Conservation (phyloP, 352 stramenopile genomes). For the Globisporangium canariense region DNA sequence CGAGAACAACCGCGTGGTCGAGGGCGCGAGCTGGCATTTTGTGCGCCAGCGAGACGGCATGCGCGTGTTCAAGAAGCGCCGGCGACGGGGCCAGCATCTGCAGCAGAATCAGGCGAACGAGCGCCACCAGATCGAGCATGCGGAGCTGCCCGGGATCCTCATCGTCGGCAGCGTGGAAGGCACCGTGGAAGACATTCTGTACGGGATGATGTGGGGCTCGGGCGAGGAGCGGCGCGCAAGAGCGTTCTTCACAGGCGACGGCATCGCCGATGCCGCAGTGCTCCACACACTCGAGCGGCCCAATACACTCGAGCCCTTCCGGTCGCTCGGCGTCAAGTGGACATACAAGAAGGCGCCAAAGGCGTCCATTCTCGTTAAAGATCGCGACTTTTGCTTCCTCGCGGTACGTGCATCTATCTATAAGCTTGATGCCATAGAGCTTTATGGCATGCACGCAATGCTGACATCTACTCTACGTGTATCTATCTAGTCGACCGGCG, state of each 20-base stretch:
- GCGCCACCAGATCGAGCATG: slow-evolving; percentile 11
- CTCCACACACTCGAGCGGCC: slow-evolving; percentile 36
- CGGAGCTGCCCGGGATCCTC: slow-evolving; percentile 29
- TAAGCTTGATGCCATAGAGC: no score
- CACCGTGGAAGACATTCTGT: slow-evolving; percentile 41
- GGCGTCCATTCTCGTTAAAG: neutral
- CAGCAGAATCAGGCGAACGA: slow-evolving; percentile 11
- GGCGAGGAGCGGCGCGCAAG: slow-evolving; percentile 26
- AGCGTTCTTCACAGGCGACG: slow-evolving; percentile 35
- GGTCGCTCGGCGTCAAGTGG: slow-evolving; percentile 39
- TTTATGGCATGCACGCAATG: no score
- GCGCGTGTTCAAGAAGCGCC: slow-evolving; percentile 40
- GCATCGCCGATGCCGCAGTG: slow-evolving; percentile 37
- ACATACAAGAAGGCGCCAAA: no score
- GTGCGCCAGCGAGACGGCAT: slow-evolving; percentile 46
- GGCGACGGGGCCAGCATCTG: slow-evolving; percentile 3
- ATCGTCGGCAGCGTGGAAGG: slow-evolving; percentile 37
- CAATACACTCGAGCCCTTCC: slow-evolving; percentile 29
- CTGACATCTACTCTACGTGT: no score
- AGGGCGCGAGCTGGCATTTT: slow-evolving; percentile 35
- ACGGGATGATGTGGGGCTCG: slow-evolving; percentile 41
- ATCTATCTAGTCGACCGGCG: slow-evolving; percentile 20
- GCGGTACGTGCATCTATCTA: no score
- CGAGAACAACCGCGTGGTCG: slow-evolving; percentile 18
- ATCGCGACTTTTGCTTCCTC: no score